phyloP scores from a whole-genome alignment of 23 red algal species.

The Gracilaria gracilis region DNA sequence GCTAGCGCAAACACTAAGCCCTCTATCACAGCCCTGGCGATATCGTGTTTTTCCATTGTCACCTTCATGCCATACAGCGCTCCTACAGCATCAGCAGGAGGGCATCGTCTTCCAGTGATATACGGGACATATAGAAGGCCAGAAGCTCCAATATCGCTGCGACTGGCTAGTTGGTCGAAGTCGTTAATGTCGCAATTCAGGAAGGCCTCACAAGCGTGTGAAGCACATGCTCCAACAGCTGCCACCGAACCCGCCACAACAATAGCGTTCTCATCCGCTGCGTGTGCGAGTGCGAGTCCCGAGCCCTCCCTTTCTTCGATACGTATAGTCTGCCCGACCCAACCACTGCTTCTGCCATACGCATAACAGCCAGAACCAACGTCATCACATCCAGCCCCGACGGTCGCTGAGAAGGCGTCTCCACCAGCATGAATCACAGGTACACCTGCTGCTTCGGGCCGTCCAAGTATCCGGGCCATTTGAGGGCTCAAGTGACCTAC shows the following conservation, averaged over 20 bases:
- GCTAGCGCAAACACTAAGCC: constrained; percentile 53
- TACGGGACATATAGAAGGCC: constrained; percentile 59
- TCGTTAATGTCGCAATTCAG: constrained; percentile 26
- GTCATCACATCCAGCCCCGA: constrained; percentile 52
- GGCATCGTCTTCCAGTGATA: constrained; percentile 56
- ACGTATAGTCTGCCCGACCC: constrained; percentile 32
- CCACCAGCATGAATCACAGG: constrained; percentile 66
- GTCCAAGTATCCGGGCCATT: constrained; percentile 39
- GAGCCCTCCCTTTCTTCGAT: background rate
- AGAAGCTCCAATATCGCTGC: constrained; percentile 31
- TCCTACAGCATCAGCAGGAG: constrained; percentile 34
- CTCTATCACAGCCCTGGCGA: constrained; percentile 59
- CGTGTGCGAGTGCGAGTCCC: constrained; percentile 49
- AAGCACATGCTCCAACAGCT: constrained; percentile 27
- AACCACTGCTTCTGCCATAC: constrained; percentile 56
- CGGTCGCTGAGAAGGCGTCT: constrained; percentile 55
- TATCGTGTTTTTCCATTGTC: background rate
- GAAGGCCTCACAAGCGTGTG: constrained; percentile 11
- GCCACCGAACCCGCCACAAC: constrained; percentile 43
- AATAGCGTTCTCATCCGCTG: constrained; percentile 9
- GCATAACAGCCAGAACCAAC: constrained; percentile 39
- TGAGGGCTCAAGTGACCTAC: constrained; percentile 41
- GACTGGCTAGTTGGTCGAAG: constrained; percentile 7
- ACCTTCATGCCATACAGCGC: constrained; percentile 33
- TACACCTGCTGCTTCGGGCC: constrained; percentile 37